phyloP scores from a whole-genome alignment of 2,329 filamentous ascomycete genomes.

The Phialemoniopsis sp. region DNA sequence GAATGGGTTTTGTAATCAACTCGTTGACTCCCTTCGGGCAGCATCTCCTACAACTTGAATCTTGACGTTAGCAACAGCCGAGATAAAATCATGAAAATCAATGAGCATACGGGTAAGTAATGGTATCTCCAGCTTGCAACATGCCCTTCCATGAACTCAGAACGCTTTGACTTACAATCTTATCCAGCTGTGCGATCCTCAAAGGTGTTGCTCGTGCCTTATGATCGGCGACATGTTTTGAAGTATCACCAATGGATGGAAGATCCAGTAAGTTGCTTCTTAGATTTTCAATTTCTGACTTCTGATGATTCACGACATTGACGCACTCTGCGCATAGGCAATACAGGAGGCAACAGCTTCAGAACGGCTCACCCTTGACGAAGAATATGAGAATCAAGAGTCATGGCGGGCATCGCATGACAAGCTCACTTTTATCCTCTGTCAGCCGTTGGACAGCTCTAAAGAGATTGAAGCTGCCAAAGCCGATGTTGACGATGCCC shows the following conservation, averaged over 20 bases:
- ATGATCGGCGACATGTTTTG: constrained; percentile 74
- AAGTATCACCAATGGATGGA: constrained; percentile 92
- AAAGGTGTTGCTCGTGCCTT: constrained; percentile 72
- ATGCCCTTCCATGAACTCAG: too few species aligned
- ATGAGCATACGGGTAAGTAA: constrained; percentile 36
- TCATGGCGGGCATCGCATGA: constrained; percentile 79
- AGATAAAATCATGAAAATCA: constrained; percentile 38
- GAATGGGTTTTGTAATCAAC: too few species aligned
- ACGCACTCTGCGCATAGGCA: constrained; percentile 37
- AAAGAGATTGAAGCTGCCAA: constrained; percentile 4
- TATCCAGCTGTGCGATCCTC: neutral
- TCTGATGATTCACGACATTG: neutral
- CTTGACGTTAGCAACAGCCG: constrained; percentile 1
- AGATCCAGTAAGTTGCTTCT: constrained; percentile 50
- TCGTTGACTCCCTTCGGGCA: too few species aligned
- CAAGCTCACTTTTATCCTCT: constrained; percentile 91
- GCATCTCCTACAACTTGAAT: neutral
- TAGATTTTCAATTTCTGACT: neutral
- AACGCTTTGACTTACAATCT: neutral
- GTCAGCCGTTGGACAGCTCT: constrained; percentile 39
- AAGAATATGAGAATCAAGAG: constrained; percentile 88
- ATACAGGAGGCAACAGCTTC: constrained; percentile 85
- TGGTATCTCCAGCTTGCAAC: too few species aligned
- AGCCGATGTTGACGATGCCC: constrained; percentile 46
- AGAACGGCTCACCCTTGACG: constrained; percentile 71